Percentiles rank a stretch among this genome's conserved stretches.
Conservation (phyloP, 1,284 basidiomycete species). For the Heterobasidion irregulare region DNA sequence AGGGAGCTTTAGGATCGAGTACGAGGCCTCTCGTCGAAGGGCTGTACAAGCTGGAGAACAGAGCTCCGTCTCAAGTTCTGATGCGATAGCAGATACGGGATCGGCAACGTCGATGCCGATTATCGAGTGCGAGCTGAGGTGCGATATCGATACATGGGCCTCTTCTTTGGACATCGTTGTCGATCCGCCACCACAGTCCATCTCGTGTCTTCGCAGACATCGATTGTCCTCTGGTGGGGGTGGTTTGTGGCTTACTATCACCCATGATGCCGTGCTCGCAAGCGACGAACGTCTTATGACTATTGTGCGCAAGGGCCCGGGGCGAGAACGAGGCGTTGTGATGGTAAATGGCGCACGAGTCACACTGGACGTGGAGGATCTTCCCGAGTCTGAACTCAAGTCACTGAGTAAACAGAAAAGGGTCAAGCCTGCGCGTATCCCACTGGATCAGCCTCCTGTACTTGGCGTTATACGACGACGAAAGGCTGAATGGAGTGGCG, state of each 20-base stretch:
- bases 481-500: constrained; percentile 54
- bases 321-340: constrained; percentile 66
- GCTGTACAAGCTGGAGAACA: constrained; percentile 16
- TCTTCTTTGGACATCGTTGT: constrained; percentile 84
- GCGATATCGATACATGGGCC: constrained; percentile 92
- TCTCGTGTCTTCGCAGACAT: constrained; percentile 83
- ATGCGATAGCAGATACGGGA: not conserved
- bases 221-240: constrained; percentile 83
- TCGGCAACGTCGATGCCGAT: constrained; percentile 29
- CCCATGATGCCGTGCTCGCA: constrained; percentile 75
- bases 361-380: constrained; percentile 85
- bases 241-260: constrained; percentile 93
- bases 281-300: constrained; percentile 70
- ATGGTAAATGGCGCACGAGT: constrained; percentile 88
- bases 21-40: constrained; percentile 60
- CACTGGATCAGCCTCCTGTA: constrained; percentile 87
- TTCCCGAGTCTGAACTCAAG: constrained; percentile 86
- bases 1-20: constrained; percentile 78
- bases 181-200: constrained; percentile 86
- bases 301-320: constrained; percentile 69
- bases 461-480: constrained; percentile 63
- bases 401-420: constrained; percentile 79
- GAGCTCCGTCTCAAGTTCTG: constrained; percentile 3
- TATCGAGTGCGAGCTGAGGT: constrained; percentile 92
- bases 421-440: constrained; percentile 78